Base-by-base conservation (phyloP, 1,139 yeast species). In the Blastobotrys buckinghamii region DNA sequence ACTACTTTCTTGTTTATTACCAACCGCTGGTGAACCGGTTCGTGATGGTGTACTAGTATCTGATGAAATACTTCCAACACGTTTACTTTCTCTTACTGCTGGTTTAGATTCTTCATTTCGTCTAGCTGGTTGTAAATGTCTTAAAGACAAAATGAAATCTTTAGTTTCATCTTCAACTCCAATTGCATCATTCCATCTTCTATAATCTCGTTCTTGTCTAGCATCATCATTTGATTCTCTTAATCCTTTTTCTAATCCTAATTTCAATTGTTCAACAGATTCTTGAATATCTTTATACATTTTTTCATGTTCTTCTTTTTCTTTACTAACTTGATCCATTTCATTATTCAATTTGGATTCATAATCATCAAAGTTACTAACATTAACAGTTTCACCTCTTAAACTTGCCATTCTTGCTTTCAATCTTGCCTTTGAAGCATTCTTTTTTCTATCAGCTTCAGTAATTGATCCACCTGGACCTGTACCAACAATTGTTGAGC, bases 341-440 rank as follows among this genome's bases (percentile, higher is more conserved):
- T 82, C 85, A 52, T 75, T 76, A 49, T 75, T 76, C 54, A 83
- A 72, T 54, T 74, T 73, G 16, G 72, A 65, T 58, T 87, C 94
- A 53, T 77, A 78, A 35, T 68, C 69, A 49, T 78, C 83, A 20
- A 52, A 57, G 6, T 35, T 45, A 45, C 74, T 71, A 2, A 76
- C 73, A 7, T 71, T 67, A 22, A 27, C 24, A 1, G 81, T 72
- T 53, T 81, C 81, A 1, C 97, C 97, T 0, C 97, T 89, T 57
- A 92, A 73, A 8, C 92, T 87, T 19, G 96, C 95, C 95, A 90
- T 88, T 55, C 95, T 75, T 40, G 90, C 84, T 55, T 82, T 82
- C 56, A 90, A 72, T 50, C 81, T 68, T 44, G 92, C 92, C 61
- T 85, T 83, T 39, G 87, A 81, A 58, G 78, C 82, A 44, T 89